These are phyloP conservation scores for Aureobasidium melanogenum DNA, from an alignment of 2,329 filamentous ascomycete species.

Conservation along the genomic window DNA sequence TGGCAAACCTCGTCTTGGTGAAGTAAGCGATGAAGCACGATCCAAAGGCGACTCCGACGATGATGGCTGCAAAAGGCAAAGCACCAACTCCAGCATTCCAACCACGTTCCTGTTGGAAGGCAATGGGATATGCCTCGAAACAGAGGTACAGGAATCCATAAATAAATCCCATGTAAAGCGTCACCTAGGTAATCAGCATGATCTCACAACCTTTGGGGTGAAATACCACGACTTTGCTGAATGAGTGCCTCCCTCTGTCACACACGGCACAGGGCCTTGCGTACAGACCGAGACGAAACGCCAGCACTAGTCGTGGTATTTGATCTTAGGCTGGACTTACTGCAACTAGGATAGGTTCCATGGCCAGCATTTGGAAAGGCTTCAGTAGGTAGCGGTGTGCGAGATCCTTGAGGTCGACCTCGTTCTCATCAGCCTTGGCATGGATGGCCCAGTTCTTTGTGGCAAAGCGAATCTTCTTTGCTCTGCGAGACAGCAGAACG, in stretches of 20 bases:
- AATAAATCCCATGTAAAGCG: slow-evolving; percentile 29
- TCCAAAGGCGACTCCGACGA: slow-evolving; percentile 25
- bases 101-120: slow-evolving; percentile 20
- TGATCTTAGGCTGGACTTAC: neutral
- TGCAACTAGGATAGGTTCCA: slow-evolving; percentile 40
- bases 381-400: slow-evolving; percentile 19
- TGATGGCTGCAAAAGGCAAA: slow-evolving; percentile 22
- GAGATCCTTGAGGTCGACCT: slow-evolving; percentile 51
- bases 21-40: slow-evolving; percentile 17
- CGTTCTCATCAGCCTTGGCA: slow-evolving; percentile 60
- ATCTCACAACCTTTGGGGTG: neutral
- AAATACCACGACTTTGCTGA: no score
- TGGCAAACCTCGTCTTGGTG: slow-evolving; percentile 21
- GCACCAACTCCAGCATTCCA: slow-evolving; percentile 20
- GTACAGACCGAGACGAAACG: neutral
- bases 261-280: no score
- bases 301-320: no score
- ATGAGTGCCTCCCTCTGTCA: no score
- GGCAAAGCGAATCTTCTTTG: slow-evolving; percentile 50
- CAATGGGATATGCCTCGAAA: slow-evolving; percentile 24
- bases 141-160: slow-evolving; percentile 24
- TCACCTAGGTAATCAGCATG: slow-evolving; percentile 23
- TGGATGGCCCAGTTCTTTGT: slow-evolving; percentile 63
- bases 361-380: slow-evolving; percentile 33
- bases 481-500: slow-evolving; percentile 52